A percentile compares a stretch with the other conserved stretches of the same genome.
phyloP scores from a whole-genome alignment of 306 rosid species.

The Dalbergia cochinchinensis region DNA sequence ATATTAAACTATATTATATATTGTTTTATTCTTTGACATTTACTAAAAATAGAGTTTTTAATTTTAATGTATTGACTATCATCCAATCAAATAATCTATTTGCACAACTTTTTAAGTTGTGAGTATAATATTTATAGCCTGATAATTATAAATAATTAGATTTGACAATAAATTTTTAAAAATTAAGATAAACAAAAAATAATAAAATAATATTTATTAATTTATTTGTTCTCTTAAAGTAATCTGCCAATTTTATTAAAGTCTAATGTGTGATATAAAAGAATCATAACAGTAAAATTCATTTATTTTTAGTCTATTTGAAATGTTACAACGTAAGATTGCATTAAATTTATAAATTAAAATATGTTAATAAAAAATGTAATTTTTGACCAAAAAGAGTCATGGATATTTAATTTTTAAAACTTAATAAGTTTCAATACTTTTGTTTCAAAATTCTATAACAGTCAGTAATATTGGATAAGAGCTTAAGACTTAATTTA shows the following conservation, averaged over 20 bases:
- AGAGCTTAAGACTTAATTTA: not conserved
- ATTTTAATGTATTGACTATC: no score
- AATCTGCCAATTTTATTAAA: not conserved
- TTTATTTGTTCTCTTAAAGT: no score
- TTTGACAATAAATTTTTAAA: not conserved
- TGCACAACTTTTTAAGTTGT: no score
- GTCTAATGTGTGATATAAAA: no score
- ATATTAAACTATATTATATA: no score
- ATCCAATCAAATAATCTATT: no score
- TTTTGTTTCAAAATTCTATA: not conserved
- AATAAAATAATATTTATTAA: not conserved
- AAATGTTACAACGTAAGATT: not conserved
- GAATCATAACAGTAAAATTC: not conserved
- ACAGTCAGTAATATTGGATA: no score
- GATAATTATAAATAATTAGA: not conserved
- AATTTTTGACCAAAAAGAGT: not conserved
- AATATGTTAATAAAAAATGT: no score
- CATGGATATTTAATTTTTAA: not conserved
- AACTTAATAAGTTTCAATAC: not conserved
- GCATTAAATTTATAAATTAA: no score
- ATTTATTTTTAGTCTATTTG: no score
- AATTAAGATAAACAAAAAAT: not conserved
- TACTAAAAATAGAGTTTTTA: no score
- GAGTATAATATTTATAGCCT: not conserved
- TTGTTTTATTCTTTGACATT: no score